These are phyloP conservation scores for Aspergillus fumigatus DNA, from an alignment of 2,329 filamentous ascomycete genomes.

Conservation along the genomic window DNA sequence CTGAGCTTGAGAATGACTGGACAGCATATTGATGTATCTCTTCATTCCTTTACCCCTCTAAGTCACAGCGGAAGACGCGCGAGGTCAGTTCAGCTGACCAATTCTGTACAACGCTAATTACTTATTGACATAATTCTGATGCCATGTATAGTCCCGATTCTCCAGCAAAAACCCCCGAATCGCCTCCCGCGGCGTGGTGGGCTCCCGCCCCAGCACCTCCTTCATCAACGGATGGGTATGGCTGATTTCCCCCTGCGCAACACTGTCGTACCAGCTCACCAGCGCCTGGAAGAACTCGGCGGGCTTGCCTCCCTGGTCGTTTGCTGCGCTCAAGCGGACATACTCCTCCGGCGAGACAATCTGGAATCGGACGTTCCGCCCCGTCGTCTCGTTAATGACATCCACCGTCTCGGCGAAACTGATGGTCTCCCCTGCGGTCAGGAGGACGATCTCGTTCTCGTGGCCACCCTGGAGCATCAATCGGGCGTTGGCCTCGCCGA, in stretches of 20 bases:
- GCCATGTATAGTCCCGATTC: slow-evolving; percentile 40
- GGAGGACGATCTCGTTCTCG: slow-evolving; percentile 34
- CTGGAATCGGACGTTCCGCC: slow-evolving; percentile 29
- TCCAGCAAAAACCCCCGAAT: slow-evolving; percentile 26
- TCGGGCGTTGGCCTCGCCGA: slow-evolving; percentile 52
- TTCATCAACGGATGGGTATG: slow-evolving; percentile 41
- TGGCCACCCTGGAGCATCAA: slow-evolving; percentile 43
- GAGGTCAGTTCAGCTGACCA: too few species aligned
- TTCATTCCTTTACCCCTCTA: neutral
- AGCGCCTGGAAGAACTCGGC: slow-evolving; percentile 37
- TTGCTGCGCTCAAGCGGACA: slow-evolving; percentile 23
- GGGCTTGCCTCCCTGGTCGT: slow-evolving; percentile 36
- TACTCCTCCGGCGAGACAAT: slow-evolving; percentile 34
- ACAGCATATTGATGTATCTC: too few species aligned
- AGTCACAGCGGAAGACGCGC: too few species aligned
- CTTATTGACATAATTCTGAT: slow-evolving; percentile 37
- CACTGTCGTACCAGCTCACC: slow-evolving; percentile 44
- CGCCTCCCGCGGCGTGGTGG: slow-evolving; percentile 37
- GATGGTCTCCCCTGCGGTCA: slow-evolving; percentile 36
- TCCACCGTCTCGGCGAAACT: slow-evolving; percentile 33
- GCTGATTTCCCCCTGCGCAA: slow-evolving; percentile 41
- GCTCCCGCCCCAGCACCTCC: slow-evolving; percentile 43
- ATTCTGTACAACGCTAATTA: too few species aligned
- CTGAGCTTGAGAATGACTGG: too few species aligned
- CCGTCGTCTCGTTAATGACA: slow-evolving; percentile 35